Conservation (phyloP, 2,329 filamentous ascomycete genomes). For the Trichoderma sp. region DNA sequence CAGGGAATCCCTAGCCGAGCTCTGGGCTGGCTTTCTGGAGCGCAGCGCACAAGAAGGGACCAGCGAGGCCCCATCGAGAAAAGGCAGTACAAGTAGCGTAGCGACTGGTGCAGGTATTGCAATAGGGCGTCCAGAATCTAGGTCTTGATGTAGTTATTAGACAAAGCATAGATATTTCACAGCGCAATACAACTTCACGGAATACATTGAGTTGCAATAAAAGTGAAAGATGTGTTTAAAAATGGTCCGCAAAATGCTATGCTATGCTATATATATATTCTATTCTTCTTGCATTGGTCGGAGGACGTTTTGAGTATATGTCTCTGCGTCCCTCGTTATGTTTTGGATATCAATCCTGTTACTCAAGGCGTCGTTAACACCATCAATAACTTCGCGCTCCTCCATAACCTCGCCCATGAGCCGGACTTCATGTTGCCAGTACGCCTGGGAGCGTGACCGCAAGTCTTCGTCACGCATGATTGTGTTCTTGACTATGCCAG, state of each 20-base stretch:
- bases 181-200: background rate
- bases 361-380: conserved; percentile 64
- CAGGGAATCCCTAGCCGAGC: conserved; percentile 80
- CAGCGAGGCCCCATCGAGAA: conserved; percentile 41
- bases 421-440: conserved; percentile 77
- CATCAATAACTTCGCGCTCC: conserved; percentile 70
- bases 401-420: conserved; percentile 74
- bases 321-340: conserved; percentile 62
- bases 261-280: conserved; percentile 20
- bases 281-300: conserved; percentile 31
- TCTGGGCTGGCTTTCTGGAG: conserved; percentile 94
- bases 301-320: conserved; percentile 50
- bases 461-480: conserved; percentile 69
- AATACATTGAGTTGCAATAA: background rate
- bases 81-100: conserved; percentile 51
- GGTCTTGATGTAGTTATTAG: conserved; percentile 26
- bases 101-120: conserved; percentile 38
- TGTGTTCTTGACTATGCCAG: conserved; percentile 77
- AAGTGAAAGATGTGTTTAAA: background rate
- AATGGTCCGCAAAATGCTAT: background rate
- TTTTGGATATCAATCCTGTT: conserved; percentile 60
- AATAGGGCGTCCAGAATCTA: conserved; percentile 39
- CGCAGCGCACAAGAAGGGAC: conserved; percentile 58
- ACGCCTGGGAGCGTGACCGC: conserved; percentile 62
- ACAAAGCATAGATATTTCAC: background rate